phyloP scores from a whole-genome alignment of 2,329 filamentous ascomycete species.

The Penicillium sp. region DNA sequence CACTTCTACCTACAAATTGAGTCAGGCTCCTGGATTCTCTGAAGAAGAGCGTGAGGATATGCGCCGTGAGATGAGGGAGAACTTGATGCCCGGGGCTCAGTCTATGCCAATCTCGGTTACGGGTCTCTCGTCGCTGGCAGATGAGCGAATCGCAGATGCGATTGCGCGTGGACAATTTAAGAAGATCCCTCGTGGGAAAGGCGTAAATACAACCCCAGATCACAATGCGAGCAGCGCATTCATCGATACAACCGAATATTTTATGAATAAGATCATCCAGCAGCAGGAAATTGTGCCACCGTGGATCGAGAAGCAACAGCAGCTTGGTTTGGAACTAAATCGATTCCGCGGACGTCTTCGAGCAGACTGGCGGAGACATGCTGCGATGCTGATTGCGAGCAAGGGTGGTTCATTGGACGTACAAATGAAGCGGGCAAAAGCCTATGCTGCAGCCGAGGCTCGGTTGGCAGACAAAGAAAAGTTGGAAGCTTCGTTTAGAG shows the following conservation, averaged over 20 bases:
- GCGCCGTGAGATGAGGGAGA: slow-evolving; percentile 71
- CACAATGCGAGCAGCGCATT: slow-evolving; percentile 81
- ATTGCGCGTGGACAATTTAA: slow-evolving; percentile 88
- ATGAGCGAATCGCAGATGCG: slow-evolving; percentile 89
- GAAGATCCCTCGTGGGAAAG: slow-evolving; percentile 76
- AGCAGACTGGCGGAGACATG: slow-evolving; percentile 81
- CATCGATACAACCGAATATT: slow-evolving; percentile 93
- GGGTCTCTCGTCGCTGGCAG: slow-evolving; percentile 78
- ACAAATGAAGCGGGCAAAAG: slow-evolving; percentile 69
- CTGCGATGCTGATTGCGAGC: slow-evolving; percentile 72
- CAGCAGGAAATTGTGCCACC: slow-evolving; percentile 92
- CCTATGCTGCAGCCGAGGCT: slow-evolving; percentile 72
- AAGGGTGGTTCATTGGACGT: slow-evolving; percentile 70
- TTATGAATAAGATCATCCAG: slow-evolving; percentile 98
- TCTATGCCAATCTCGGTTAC: slow-evolving; percentile 72
- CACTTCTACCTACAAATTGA: slow-evolving; percentile 54
- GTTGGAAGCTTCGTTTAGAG: slow-evolving; percentile 24
- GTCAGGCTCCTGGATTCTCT: slow-evolving; percentile 58
- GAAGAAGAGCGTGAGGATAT: slow-evolving; percentile 71
- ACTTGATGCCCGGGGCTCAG: slow-evolving; percentile 71
- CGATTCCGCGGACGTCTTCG: slow-evolving; percentile 73
- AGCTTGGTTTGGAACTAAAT: slow-evolving; percentile 66
- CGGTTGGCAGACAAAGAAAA: slow-evolving; percentile 28
- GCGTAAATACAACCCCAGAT: slow-evolving; percentile 68
- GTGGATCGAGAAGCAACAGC: slow-evolving; percentile 99